phyloP scores from a whole-genome alignment of 2,329 filamentous ascomycete genomes.

The Fusarium papillatum region DNA sequence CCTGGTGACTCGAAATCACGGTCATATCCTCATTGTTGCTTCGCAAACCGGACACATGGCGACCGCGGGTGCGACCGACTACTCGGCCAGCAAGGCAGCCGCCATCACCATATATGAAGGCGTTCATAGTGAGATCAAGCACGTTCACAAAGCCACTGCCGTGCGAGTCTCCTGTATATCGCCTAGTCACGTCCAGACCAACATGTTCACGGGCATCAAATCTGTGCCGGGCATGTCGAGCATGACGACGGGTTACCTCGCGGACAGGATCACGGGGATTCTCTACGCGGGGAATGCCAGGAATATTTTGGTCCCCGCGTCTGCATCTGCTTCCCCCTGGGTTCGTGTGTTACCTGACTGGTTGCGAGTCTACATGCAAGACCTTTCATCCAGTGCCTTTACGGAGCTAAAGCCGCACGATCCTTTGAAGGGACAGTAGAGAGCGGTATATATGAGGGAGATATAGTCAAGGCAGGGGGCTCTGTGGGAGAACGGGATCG shows the following conservation, averaged over 20 bases:
- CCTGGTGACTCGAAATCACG: slow-evolving; percentile 68
- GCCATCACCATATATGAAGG: slow-evolving; percentile 72
- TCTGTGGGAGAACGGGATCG: background rate
- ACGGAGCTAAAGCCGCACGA: background rate
- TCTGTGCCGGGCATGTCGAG: slow-evolving; percentile 17
- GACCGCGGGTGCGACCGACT: slow-evolving; percentile 70
- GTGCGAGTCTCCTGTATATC: slow-evolving; percentile 55
- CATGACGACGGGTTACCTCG: background rate
- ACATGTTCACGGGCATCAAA: slow-evolving; percentile 45
- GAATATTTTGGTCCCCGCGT: background rate
- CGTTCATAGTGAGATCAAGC: slow-evolving; percentile 62
- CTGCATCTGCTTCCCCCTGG: background rate
- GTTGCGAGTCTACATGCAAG: background rate
- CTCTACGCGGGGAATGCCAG: background rate
- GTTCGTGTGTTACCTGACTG: background rate
- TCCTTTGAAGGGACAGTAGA: background rate
- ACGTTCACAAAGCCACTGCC: slow-evolving; percentile 65
- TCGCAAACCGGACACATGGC: slow-evolving; percentile 65
- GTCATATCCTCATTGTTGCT: slow-evolving; percentile 72
- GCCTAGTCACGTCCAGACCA: slow-evolving; percentile 56
- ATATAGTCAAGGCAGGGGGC: background rate
- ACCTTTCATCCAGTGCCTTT: background rate
- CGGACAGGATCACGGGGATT: background rate
- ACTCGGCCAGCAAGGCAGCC: slow-evolving; percentile 69
- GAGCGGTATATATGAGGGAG: fast-evolving